Evolutionary conservation across 495 filamentous ascomycete genomes (phyloP).

Genomic region (Bacidia rubella): DNA sequence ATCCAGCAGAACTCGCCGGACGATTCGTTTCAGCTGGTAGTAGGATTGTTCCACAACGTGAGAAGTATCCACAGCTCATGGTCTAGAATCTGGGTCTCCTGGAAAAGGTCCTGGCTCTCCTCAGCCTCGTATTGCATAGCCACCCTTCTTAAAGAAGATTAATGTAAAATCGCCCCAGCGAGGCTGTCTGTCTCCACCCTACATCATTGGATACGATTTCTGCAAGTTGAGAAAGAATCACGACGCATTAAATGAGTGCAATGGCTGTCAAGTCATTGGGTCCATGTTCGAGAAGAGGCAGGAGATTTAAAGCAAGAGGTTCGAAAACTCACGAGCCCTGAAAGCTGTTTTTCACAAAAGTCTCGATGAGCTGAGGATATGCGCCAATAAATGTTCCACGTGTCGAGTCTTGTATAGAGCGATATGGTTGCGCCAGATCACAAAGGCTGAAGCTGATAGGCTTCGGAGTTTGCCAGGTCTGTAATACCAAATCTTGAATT

Average conservation of each 20-base stretch:
- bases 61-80: too few species aligned
- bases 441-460: background rate
- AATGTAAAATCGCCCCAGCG: too few species aligned
- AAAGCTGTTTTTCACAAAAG: background rate
- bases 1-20: too few species aligned
- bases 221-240: background rate
- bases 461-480: background rate
- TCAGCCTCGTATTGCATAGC: too few species aligned
- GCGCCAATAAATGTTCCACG: background rate
- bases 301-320: background rate
- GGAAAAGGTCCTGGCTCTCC: too few species aligned
- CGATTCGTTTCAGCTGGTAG: too few species aligned
- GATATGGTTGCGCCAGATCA: background rate
- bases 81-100: too few species aligned
- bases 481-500: background rate
- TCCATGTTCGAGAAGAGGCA: background rate
- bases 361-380: background rate
- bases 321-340: background rate
- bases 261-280: background rate
- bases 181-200: too few species aligned
- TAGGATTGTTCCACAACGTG: too few species aligned
- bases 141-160: too few species aligned
- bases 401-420: background rate
- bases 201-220: background rate
- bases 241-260: background rate